Base-by-base conservation (phyloP, 1,284 basidiomycete genomes). In the Ustilago trichophora region DNA sequence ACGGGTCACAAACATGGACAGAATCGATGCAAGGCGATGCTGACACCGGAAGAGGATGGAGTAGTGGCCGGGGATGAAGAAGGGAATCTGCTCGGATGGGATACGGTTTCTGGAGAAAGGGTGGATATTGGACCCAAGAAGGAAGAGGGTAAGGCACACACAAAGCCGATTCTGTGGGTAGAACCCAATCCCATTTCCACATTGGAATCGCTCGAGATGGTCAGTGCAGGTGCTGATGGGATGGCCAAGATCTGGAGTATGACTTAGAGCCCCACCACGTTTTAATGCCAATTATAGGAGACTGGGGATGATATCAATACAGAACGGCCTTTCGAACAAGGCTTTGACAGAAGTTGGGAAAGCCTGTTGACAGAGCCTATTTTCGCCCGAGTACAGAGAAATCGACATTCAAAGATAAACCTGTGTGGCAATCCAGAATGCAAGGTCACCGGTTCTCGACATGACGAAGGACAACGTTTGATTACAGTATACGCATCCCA, bases 1-100 rank as follows among this genome's bases (percentile, higher is more conserved):
- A 85, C 83, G 13, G 92, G 92, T 0, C 91, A 95, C 78, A 78
- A 82, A 12, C 90, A 92, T 71, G 83, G 85, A 16, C 85, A 87
- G 10, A 93, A 93, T 80, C 87, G 92, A 16, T 90, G 88, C 75
- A 88, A 89, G 18, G 88, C 90, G n/a, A 88, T 88, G 57, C 92
- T 98, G 74, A 89, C 90, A 7, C 87, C 26, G 6, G 86, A 68
- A 1, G 95, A 98, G 81, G 89, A 89, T 1, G 87, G 83, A 15
- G 88, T 98, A 4, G 79, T 97, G 3, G 89, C 87, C 35, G 95
- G 95, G 5, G 96, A 98, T 79, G 94, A 97, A 80, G 86, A 89
- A 5, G 96, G 96, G 0, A 83, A 83, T 55, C 83, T 98, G 6
- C 93, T 91, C 89, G 88, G 87, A 32, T 99, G 95, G 94, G 92